phyloP scores from a whole-genome alignment of 139 green algal species.

The Mychonastes homosphaera region DNA sequence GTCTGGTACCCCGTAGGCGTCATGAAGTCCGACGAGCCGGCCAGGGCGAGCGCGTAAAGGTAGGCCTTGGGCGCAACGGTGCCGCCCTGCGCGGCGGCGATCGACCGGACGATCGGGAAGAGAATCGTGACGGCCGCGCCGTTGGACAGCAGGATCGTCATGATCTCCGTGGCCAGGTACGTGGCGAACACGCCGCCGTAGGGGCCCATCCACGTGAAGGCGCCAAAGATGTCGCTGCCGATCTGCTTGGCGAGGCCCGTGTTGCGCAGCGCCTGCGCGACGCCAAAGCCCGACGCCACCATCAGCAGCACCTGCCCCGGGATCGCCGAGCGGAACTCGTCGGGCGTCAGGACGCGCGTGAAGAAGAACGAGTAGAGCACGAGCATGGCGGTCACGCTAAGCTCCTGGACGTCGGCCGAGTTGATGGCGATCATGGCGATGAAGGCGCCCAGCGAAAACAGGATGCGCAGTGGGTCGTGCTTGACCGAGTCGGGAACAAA shows the following conservation, averaged over 20 bases:
- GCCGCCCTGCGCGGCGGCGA: neutral
- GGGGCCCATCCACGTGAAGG: constrained; percentile 10
- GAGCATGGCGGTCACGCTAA: constrained; percentile 15
- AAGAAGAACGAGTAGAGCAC: constrained; percentile 25
- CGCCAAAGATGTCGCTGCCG: constrained; percentile 1
- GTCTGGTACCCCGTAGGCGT: constrained; percentile 63
- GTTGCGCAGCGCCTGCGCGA: constrained; percentile 1
- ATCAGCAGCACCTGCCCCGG: constrained; percentile 9
- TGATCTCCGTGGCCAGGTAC: constrained; percentile 15
- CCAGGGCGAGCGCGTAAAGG: constrained; percentile 35
- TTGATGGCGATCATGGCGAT: constrained; percentile 14
- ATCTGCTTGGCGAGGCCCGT: constrained; percentile 12
- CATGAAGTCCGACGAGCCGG: constrained; percentile 43
- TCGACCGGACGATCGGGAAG: constrained; percentile 12
- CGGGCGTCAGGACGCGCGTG: constrained; percentile 2
- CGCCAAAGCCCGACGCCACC: constrained; percentile 10
- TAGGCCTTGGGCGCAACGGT: constrained; percentile 8
- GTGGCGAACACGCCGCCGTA: neutral
- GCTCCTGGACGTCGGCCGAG: constrained; percentile 5
- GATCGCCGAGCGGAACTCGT: constrained; percentile 4
- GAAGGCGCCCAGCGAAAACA: constrained; percentile 6
- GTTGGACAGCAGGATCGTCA: constrained; percentile 20
- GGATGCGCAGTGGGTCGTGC: constrained; percentile 8
- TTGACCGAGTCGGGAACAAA: constrained; percentile 28
- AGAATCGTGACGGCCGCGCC: constrained; percentile 19